Conservation (phyloP, 2,329 filamentous ascomycete species). For the Aspergillus brasiliensis region DNA sequence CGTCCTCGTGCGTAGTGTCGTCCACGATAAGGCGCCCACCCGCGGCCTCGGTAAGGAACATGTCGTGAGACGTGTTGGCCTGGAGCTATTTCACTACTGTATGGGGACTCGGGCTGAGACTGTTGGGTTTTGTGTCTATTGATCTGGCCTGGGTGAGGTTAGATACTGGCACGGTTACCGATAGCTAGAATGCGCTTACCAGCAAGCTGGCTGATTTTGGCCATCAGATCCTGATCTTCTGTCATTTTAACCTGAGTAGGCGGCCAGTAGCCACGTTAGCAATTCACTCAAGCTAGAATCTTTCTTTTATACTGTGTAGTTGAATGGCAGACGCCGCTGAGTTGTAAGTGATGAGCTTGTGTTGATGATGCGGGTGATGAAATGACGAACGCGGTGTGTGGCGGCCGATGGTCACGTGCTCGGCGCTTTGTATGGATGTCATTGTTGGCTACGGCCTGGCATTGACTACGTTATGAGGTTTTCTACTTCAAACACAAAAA, state of each 20-base stretch:
- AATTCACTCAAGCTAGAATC: neutral
- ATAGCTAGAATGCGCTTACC: slow-evolving; percentile 51
- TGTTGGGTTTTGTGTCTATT: slow-evolving; percentile 72
- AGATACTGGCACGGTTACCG: slow-evolving; percentile 11
- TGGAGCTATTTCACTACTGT: slow-evolving; percentile 24
- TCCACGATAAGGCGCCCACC: slow-evolving; percentile 48
- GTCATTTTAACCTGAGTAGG: slow-evolving; percentile 44
- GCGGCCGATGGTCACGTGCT: neutral
- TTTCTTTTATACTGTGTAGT: neutral
- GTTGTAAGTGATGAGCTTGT: neutral
- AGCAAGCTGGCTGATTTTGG: slow-evolving; percentile 59
- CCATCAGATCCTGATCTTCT: slow-evolving; percentile 58
- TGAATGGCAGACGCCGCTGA: neutral
- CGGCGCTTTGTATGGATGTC: neutral
- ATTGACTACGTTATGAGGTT: neutral
- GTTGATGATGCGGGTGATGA: slow-evolving; percentile 1
- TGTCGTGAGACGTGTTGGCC: slow-evolving; percentile 32
- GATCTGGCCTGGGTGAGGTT: slow-evolving; percentile 65
- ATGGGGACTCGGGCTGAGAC: slow-evolving; percentile 23
- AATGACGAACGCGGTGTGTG: slow-evolving; percentile 2
- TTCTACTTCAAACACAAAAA: neutral
- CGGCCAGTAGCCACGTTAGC: slow-evolving; percentile 10
- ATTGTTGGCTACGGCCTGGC: neutral
- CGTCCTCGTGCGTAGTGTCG: slow-evolving; percentile 42
- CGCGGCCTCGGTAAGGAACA: slow-evolving; percentile 33